Base-by-base conservation (phyloP, 208 protist genomes). In the Wallacemonas collosoma region DNA sequence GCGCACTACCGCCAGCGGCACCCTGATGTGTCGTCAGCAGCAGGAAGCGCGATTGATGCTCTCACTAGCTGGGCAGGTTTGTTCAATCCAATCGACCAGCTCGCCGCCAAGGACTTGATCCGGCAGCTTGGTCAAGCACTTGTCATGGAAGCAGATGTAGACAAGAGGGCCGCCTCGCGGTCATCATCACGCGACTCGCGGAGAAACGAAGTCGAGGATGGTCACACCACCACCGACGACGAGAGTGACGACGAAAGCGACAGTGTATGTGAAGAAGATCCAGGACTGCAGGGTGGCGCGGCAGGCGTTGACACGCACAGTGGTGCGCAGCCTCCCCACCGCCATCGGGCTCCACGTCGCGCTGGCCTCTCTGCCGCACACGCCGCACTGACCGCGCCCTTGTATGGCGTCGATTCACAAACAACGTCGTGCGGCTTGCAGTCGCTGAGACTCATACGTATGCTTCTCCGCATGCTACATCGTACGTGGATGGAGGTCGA, bases 51-150 rank as follows among this genome's bases (percentile, higher is more conserved):
- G 8, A n/a, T 40, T 8, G 56, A 62, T 36, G 56, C 43, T n/a
- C 56, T 62, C 6, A 41, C 56, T 4, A 11, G 50, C 60, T 53
- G 38, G 41, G 60, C 53, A 6, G 43, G 43, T 17, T 38, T 65
- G 4, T 51, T 65, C 6, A 41, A 65, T 26, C 41, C 41, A n/a
- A 17, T 1, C 17, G 60, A 65, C 36, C 60, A 38, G 43, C 60
- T 65, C 40, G 43, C 60, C 60, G 60, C 60, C 41, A 65, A 65
- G 60, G 60, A 65, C n/a, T 41, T 65, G 0, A 38, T 65, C 43
- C 36, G 60, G 7, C 38, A 35, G n/a, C 11, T 50, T 15, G 60
- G 41, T 3, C 60, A 65, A 48, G 60, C 43, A 8, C 60, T 65
- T 43, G 56, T 15, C 36, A 43, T n/a, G 8, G 45, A 50, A 50